phyloP scores from a whole-genome alignment of 2,329 filamentous ascomycete species.

The Fusarium devonianum region DNA sequence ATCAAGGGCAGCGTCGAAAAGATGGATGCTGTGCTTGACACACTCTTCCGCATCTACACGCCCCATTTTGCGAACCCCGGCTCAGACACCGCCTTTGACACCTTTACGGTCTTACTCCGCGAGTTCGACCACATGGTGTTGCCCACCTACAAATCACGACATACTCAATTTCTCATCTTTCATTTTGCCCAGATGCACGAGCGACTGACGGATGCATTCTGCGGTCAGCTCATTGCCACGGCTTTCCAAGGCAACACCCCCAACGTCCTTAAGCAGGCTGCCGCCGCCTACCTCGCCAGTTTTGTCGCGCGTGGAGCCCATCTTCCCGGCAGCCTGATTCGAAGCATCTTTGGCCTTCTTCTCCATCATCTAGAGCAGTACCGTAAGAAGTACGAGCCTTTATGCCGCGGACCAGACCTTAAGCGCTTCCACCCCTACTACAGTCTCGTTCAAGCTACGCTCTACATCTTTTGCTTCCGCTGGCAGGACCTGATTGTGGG shows the following conservation, averaged over 20 bases:
- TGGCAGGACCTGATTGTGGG: constrained; percentile 87
- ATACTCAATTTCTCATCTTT: constrained; percentile 95
- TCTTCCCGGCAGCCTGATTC: constrained; percentile 77
- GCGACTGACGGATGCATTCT: constrained; percentile 81
- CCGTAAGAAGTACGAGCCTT: constrained; percentile 73
- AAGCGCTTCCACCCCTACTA: constrained; percentile 87
- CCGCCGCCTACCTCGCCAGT: constrained; percentile 90
- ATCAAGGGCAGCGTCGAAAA: constrained; percentile 87
- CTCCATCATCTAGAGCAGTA: constrained; percentile 79
- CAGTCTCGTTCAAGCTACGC: constrained; percentile 82
- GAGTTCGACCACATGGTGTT: constrained; percentile 90
- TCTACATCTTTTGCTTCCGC: constrained; percentile 97
- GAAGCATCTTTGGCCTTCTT: constrained; percentile 81
- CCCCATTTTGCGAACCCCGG: constrained; percentile 74
- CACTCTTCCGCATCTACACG: constrained; percentile 84
- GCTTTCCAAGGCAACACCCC: constrained; percentile 68
- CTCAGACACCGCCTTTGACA: constrained; percentile 71
- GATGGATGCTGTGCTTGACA: constrained; percentile 88
- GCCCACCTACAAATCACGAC: constrained; percentile 88
- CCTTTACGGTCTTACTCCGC: constrained; percentile 79
- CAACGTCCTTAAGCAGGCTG: constrained; percentile 79
- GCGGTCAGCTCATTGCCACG: constrained; percentile 68
- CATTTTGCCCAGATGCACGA: constrained; percentile 89
- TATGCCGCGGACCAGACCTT: constrained; percentile 84
- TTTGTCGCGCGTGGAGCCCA: constrained; percentile 91